Evolutionary conservation across 2,329 filamentous ascomycete genomes (phyloP).

Genomic region (Whalleya microplaca): DNA sequence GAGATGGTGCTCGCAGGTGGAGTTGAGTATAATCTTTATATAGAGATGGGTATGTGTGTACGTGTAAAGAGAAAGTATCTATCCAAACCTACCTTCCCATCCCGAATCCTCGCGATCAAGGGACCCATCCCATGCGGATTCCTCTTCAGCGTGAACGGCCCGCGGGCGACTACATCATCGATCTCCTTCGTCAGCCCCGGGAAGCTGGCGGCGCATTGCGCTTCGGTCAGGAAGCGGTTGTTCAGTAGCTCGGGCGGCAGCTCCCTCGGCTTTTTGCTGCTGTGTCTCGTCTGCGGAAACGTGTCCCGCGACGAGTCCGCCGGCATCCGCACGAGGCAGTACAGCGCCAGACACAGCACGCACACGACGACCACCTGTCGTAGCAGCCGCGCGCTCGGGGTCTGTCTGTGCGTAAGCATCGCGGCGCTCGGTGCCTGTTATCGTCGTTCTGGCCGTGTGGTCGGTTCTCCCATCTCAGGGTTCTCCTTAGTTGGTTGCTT

Average conservation of each 20-base stretch:
- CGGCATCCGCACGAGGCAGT: conserved; percentile 33
- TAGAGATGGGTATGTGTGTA: background rate
- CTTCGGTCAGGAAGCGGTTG: conserved; percentile 45
- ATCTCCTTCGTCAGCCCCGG: conserved; percentile 52
- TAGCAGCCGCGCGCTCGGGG: conserved; percentile 24
- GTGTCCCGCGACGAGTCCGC: conserved; percentile 24
- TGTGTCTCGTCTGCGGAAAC: conserved; percentile 12
- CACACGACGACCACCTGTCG: conserved; percentile 33
- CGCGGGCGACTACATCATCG: conserved; percentile 47
- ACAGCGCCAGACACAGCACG: conserved; percentile 34
- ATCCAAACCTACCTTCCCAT: conserved; percentile 46
- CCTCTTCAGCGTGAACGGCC: conserved; percentile 46
- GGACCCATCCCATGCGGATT: conserved; percentile 44
- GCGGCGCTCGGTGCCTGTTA: conserved; percentile 5
- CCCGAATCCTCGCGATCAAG: conserved; percentile 46
- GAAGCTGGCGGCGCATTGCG: conserved; percentile 49
- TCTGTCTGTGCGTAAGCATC: conserved; percentile 13
- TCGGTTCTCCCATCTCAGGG: conserved; percentile 10
- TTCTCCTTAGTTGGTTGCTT: background rate
- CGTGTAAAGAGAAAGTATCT: too few species aligned
- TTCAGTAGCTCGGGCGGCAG: conserved; percentile 30
- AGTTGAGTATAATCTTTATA: too few species aligned
- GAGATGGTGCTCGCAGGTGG: too few species aligned
- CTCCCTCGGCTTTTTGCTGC: conserved; percentile 6
- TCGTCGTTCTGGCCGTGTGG: background rate